Base-by-base conservation (phyloP, 148 eudicot species). In the Rhododendron vialii region DNA sequence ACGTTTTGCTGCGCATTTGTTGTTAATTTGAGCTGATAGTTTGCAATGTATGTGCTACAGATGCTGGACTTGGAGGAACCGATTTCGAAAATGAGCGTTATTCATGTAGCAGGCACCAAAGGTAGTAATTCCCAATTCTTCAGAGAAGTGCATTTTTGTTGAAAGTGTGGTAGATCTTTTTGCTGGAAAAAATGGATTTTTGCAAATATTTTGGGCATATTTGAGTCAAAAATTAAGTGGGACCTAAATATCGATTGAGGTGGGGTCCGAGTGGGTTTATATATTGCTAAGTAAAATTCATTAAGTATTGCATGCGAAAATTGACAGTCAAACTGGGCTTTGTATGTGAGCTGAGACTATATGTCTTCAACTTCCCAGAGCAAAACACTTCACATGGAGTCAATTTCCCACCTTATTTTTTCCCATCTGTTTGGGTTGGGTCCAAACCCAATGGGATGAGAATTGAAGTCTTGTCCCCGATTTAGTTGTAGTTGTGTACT, bases 91-190 rank as follows among this genome's bases (percentile, higher is more conserved):
- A 88, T 98, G 94, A 98, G 95, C 88, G 88, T 98, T 73, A 94
- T 98, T 85, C 99, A 98, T 89, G 98, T 98, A 69, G 99, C 99
- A 8, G 99, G 99, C 69, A 95, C 99, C 48, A 97, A 97, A 91
- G 98, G 98, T 95, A 90, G 50, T 75, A 9, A 36, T 38, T 2
- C 12, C 57, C 30, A 11, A 24, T 43, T 81, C 43, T 26, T 14
- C 51, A 47, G 18, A 28, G n/a, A 38, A 24, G 11, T 84, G 45
- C 14, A 24, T 35, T 75, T 75, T n/a, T 13, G 20, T 47, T 78
- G 4, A 1, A 26, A 20, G 36, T 8, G 28, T 26, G 36, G 22
- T 80, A 22, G 61, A 33, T 80, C 4, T 41, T 81, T 61, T 36
- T 59, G 65, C 9, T 59, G 65, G n/a, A 20, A 59, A 59, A 59